Base-by-base conservation (phyloP, 768 basidiomycete species). In the Boletus speciosus region DNA sequence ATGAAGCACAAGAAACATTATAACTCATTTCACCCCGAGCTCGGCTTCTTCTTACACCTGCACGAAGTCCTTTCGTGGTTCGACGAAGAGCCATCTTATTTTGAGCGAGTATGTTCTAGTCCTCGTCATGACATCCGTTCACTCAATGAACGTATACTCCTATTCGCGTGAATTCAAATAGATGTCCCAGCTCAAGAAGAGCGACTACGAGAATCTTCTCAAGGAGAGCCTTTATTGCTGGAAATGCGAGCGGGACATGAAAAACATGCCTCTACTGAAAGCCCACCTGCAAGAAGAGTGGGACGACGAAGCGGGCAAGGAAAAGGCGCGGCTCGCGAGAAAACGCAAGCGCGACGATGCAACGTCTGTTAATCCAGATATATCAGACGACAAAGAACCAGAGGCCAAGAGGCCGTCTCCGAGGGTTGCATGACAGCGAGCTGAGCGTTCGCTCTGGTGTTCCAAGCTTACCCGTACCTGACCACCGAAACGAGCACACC, bases 1-100 rank as follows among this genome's bases (percentile, higher is more conserved):
- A 71, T 95, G 75, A 96, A 94, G 73, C 80, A 76, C 51, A 97
- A 96, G 76, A 90, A 87, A 64, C 94, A 97, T 60, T 90, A 92
- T 71, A 94, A 95, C 63, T 88, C 90, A 6, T 97, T 95, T 72
- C 86, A 89, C 62, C 93, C 93, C 0, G 81, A 82, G 45, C 75
- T 81, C 19, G 92, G 90, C 1, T 96, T 92, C 72, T 95, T 96
- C 71, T 64, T 95, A 3, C 80, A 84, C 56, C 71, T 94, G 16
- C 77, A 83, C 47, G 83, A 91, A 10, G 86, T 96, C n/a, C 72
- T 90, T 41, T 77, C 80, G 2, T 93, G 92, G 92, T 86, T 90
- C 55, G 88, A 88, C 29, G 81, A 81, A 14, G 81, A 79, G 16
- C 74, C 79, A 1, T 78, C 80, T 0, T 85, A 77, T 63, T 85